Percentiles rank a stretch among this genome's conserved stretches.
Evolutionary conservation across 106 monocot genomes (phyloP).

Genomic region (Vanilla planifolia): DNA sequence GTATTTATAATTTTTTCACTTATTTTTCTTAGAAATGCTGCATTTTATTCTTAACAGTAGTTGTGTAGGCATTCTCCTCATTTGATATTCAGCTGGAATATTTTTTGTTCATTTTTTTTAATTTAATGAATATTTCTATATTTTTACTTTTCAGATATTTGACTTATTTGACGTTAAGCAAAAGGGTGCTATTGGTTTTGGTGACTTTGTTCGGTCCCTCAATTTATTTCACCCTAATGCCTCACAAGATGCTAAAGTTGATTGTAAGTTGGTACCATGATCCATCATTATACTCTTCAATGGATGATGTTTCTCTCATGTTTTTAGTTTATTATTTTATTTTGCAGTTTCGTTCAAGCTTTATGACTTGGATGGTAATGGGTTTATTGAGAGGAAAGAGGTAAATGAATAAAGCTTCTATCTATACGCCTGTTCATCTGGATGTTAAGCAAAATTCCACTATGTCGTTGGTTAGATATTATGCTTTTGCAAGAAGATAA

Average conservation of each 20-base stretch:
- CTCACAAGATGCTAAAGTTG: slow-evolving; percentile 69
- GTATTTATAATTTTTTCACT: too few relatives aligned
- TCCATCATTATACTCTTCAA: neutral
- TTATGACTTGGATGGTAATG: slow-evolving; percentile 68
- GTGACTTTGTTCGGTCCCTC: slow-evolving; percentile 80
- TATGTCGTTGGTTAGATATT: too few relatives aligned
- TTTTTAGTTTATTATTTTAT: neutral
- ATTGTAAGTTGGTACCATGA: slow-evolving; percentile 48
- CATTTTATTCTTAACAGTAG: too few relatives aligned
- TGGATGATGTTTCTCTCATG: neutral
- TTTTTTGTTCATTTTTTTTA: too few relatives aligned
- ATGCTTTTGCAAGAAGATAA: too few relatives aligned
- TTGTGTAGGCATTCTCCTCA: too few relatives aligned
- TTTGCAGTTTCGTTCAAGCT: slow-evolving; percentile 83
- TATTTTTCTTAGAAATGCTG: too few relatives aligned
- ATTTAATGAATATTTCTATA: too few relatives aligned
- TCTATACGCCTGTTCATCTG: too few relatives aligned
- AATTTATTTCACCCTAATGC: slow-evolving; percentile 85
- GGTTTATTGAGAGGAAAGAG: slow-evolving; percentile 78
- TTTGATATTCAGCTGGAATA: too few relatives aligned
- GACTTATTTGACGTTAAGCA: slow-evolving; percentile 89
- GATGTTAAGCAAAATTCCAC: too few relatives aligned
- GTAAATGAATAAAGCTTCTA: slow-evolving; percentile 25
- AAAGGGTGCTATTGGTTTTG: slow-evolving; percentile 82
- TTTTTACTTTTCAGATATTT: too few relatives aligned